Percentiles rank a stretch among this genome's conserved stretches.
phyloP scores from a whole-genome alignment of 352 stramenopile genomes.

The Globisporangium radiosum region DNA sequence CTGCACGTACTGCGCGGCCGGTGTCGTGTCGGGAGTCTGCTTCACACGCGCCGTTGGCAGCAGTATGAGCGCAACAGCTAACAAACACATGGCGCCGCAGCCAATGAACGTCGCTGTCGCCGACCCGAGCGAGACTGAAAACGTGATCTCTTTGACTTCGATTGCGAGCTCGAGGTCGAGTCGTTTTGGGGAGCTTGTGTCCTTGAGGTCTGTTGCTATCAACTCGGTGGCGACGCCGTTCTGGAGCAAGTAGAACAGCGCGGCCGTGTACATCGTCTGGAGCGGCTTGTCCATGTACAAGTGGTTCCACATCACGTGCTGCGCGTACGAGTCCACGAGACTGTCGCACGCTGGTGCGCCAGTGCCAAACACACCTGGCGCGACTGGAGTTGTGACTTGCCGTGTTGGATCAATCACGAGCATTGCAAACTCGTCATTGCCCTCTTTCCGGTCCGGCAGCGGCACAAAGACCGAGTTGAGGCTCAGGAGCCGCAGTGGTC shows the following conservation, averaged over 20 bases:
- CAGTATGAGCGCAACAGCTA: slow-evolving; percentile 50
- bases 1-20: slow-evolving; percentile 57
- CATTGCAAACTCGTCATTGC: slow-evolving; percentile 9
- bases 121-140: slow-evolving; percentile 41
- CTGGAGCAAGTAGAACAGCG: slow-evolving; percentile 49
- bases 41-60: slow-evolving; percentile 46
- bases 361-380: slow-evolving; percentile 3
- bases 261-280: slow-evolving; percentile 27
- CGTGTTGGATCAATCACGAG: slow-evolving; percentile 2
- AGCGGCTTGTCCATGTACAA: slow-evolving; percentile 19
- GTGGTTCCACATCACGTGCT: slow-evolving; percentile 16
- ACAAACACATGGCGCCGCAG: slow-evolving; percentile 42
- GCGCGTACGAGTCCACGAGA: slow-evolving; percentile 19
- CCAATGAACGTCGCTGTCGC: slow-evolving; percentile 42
- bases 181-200: slow-evolving; percentile 10
- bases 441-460: background rate
- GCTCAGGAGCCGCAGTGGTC: slow-evolving; percentile 9
- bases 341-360: slow-evolving; percentile 23
- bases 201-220: slow-evolving; percentile 14
- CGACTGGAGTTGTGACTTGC: background rate
- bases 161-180: slow-evolving; percentile 11
- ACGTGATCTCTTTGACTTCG: slow-evolving; percentile 31
- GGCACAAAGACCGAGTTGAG: slow-evolving; percentile 9
- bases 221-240: slow-evolving; percentile 24
- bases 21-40: slow-evolving; percentile 50